Percentiles rank a stretch among this genome's conserved stretches.
phyloP scores from a whole-genome alignment of 2,329 filamentous ascomycete species.

The Ascochyta fabae region DNA sequence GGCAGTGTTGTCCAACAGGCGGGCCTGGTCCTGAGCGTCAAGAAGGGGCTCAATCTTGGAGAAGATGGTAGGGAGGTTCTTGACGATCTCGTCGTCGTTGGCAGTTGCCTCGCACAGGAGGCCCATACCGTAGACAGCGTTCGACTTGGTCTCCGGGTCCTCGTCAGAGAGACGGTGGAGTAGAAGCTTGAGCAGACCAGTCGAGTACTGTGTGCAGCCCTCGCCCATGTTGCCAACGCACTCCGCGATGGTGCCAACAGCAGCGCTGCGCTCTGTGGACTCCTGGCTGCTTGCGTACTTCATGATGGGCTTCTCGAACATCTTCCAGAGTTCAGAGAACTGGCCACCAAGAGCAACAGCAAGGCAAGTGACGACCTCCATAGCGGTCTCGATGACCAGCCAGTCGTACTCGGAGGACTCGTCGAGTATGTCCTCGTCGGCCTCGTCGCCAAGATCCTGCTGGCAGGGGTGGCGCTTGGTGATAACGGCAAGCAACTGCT shows the following conservation, averaged over 20 bases:
- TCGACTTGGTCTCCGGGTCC: slow-evolving; percentile 91
- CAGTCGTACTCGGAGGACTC: slow-evolving; percentile 97
- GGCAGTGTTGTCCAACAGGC: slow-evolving; percentile 89
- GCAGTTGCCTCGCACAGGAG: slow-evolving; percentile 82
- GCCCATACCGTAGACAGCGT: slow-evolving; percentile 90
- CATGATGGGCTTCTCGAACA: slow-evolving; percentile 90
- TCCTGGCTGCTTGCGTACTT: slow-evolving; percentile 88
- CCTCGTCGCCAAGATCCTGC: slow-evolving; percentile 82
- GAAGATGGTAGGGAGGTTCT: slow-evolving; percentile 78
- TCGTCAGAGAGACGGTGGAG: slow-evolving; percentile 88
- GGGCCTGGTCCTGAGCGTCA: slow-evolving; percentile 75
- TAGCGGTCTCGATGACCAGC: slow-evolving; percentile 91
- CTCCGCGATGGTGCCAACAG: slow-evolving; percentile 91
- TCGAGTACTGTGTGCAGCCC: slow-evolving; percentile 82
- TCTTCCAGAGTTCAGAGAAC: slow-evolving; percentile 91
- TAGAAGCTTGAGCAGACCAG: slow-evolving; percentile 76
- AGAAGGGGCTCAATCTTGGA: slow-evolving; percentile 86
- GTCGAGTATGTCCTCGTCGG: slow-evolving; percentile 68
- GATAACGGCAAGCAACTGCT: slow-evolving; percentile 78
- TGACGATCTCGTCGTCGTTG: slow-evolving; percentile 74
- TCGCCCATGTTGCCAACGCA: slow-evolving; percentile 83
- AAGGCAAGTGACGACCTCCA: slow-evolving; percentile 87
- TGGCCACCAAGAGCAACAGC: slow-evolving; percentile 79
- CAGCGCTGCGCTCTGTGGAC: slow-evolving; percentile 84
- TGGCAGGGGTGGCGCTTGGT: slow-evolving; percentile 93